These are phyloP conservation scores for Leccinum boreale DNA, from an alignment of 768 basidiomycete species.

Conservation along the genomic window DNA sequence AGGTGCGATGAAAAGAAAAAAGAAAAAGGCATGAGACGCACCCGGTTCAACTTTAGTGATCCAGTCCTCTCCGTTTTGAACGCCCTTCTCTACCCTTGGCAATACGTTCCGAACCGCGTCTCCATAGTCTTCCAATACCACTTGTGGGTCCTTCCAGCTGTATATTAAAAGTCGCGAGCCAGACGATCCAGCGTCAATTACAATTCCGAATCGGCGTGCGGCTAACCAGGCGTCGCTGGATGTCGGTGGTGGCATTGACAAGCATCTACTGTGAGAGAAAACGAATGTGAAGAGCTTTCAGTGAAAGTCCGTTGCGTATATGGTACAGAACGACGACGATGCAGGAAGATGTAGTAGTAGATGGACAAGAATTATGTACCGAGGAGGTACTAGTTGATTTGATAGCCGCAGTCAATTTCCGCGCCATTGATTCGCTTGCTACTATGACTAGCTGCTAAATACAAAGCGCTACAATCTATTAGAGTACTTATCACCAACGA, in stretches of 20 bases:
- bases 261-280: constrained; percentile 23
- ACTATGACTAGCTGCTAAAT: not conserved
- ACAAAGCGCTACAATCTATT: not conserved
- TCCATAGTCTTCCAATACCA: constrained; percentile 50
- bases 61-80: constrained; percentile 78
- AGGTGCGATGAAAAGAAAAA: not conserved
- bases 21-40: constrained; percentile 37
- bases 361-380: not conserved
- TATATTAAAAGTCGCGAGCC: constrained; percentile 89
- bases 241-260: constrained; percentile 72
- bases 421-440: not conserved
- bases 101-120: constrained; percentile 51
- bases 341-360: not conserved
- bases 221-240: constrained; percentile 71
- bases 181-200: constrained; percentile 98
- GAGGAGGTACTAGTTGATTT: not conserved
- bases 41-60: constrained; percentile 91
- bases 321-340: constrained; percentile 6
- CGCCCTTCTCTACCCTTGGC: constrained; percentile 91
- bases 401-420: constrained; percentile 3
- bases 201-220: constrained; percentile 84
- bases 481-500: not conserved
- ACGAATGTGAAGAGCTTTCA: constrained; percentile 22
- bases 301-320: constrained; percentile 16
- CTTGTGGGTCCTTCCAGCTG: constrained; percentile 86